phyloP scores from a whole-genome alignment of 805 yeast species.

The Metschnikowia baotianmanensis region DNA sequence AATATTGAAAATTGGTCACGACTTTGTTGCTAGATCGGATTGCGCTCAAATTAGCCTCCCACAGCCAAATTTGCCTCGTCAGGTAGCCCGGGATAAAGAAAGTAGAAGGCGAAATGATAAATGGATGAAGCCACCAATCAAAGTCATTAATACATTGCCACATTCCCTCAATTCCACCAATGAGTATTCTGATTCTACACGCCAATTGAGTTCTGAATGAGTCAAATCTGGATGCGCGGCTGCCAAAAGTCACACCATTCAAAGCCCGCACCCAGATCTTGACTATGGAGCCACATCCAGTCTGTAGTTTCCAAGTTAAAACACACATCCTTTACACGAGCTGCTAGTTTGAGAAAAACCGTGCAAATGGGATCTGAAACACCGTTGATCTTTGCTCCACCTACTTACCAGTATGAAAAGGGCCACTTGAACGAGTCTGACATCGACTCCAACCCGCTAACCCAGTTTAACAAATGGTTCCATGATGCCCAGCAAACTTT shows the following conservation, averaged over 20 bases:
- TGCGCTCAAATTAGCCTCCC: no score
- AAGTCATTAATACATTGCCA: no score
- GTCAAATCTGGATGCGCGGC: neutral
- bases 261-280: conserved; percentile 1
- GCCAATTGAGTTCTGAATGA: no score
- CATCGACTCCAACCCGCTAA: conserved; percentile 59
- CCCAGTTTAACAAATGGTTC: conserved; percentile 84
- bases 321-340: neutral
- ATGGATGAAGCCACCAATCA: no score
- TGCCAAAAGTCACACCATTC: neutral
- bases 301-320: neutral
- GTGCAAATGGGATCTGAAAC: conserved; percentile 14
- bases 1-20: no score
- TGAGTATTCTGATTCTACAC: no score
- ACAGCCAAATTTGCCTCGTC: no score
- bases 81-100: no score
- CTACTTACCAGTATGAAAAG: conserved; percentile 83
- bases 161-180: no score
- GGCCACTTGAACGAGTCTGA: conserved; percentile 54
- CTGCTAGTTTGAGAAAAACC: neutral
- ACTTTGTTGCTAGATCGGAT: no score
- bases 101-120: no score
- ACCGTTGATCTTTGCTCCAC: conserved; percentile 67
- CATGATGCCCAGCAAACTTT: conserved; percentile 58
- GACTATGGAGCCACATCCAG: neutral